Base-by-base conservation (phyloP, 1,284 basidiomycete species). In the Puccinia polysora region DNA sequence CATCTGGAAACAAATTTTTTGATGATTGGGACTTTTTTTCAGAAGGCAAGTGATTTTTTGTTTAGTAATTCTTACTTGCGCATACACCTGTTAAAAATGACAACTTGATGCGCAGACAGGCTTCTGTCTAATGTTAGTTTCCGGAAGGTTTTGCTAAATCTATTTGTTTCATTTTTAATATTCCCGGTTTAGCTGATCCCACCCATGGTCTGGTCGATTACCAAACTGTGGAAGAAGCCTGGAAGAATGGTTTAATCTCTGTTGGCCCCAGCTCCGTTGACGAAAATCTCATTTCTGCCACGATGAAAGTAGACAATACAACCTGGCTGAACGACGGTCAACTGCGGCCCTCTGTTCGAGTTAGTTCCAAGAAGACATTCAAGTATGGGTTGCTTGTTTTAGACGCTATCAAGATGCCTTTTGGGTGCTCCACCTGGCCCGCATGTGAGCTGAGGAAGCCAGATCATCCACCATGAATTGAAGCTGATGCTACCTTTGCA, bases 381-480 rank as follows among this genome's bases (percentile, higher is more conserved):
- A 84, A 82, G 36, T 81, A 83, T 23, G 89, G 89, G 1, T 82
- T 93, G 28, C 87, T 91, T 80, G 85, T 93, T 73, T 83, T 88
- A n/a, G 89, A 92, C 78, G 84, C 91, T 74, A 81, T 80, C 65
- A 80, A 84, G 18, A 89, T 90, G 86, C 89, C 90, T 1, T 84
- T 85, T 76, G 90, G 90, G 0, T 90, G 89, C 79, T 85, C 85
- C 53, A 84, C 87, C 50, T 92, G 90, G 90, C 90, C 89, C 63
- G 89, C 90, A 28, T 89, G 69, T 71, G 47, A 62, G 69, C 55
- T 23, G 38, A 34, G 32, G 14, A 30, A n/a, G 23, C n/a, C n/a
- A n/a, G n/a, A n/a, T n/a, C n/a, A n/a, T n/a, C n/a, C n/a, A n/a
- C n/a, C n/a, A n/a, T n/a, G n/a, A n/a, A 30, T 34, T 8, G 1